phyloP scores from a whole-genome alignment of 345 rosid genomes.

The Anacardium occidentale region DNA sequence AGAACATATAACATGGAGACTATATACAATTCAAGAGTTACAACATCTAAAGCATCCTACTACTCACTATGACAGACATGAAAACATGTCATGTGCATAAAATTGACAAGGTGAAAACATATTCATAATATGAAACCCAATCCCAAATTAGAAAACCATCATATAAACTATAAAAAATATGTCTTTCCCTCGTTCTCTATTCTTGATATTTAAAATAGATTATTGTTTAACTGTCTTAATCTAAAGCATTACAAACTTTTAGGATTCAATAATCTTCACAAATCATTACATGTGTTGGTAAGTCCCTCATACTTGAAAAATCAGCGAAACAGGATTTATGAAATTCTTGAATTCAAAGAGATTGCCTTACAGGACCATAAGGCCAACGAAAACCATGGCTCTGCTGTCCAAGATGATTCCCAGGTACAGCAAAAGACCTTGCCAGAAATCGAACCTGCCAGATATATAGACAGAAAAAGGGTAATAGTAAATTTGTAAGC shows the following conservation, averaged over 20 bases:
- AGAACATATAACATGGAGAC: not conserved
- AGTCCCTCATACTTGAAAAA: not conserved
- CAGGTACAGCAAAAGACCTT: constrained; percentile 87
- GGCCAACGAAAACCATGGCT: constrained; percentile 99
- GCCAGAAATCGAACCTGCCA: constrained; percentile 90
- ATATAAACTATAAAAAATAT: not conserved
- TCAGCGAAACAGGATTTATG: not conserved
- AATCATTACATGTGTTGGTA: not conserved
- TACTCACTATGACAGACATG: not conserved
- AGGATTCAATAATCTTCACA: not conserved
- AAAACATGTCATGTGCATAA: not conserved
- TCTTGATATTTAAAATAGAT: too few species aligned
- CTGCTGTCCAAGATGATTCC: constrained; percentile 96
- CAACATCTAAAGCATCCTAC: constrained; percentile 12
- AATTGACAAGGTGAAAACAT: constrained; percentile 1
- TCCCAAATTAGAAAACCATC: not conserved
- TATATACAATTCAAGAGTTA: not conserved
- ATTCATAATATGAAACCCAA: not conserved
- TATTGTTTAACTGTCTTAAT: too few species aligned
- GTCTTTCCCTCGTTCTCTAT: not conserved
- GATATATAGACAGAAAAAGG: not conserved
- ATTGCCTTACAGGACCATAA: constrained; percentile 84
- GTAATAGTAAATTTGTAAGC: constrained; percentile 7
- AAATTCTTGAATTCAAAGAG: constrained; percentile 4
- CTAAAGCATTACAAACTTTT: not conserved